Percentiles rank a stretch among this genome's conserved stretches.
phyloP scores from a whole-genome alignment of 164 flowering plant species.

The Berberis thunbergii region DNA sequence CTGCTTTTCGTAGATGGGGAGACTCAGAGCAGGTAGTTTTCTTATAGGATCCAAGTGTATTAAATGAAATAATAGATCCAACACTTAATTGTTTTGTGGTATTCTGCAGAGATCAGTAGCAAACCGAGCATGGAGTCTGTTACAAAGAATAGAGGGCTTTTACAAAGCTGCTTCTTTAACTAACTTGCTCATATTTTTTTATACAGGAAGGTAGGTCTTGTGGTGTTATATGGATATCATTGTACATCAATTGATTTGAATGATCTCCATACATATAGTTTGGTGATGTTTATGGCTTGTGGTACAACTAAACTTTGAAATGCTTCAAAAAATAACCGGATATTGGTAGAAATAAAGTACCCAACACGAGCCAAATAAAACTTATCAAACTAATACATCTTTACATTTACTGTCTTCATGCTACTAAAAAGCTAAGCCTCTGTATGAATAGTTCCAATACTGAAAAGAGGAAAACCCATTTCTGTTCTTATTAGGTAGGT shows the following conservation, averaged over 20 bases:
- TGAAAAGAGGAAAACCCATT: too few relatives aligned
- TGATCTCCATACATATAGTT: background rate
- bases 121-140: conserved; percentile 68
- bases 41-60: background rate
- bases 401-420: too few relatives aligned
- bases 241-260: background rate
- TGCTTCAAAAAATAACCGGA: too few relatives aligned
- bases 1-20: conserved; percentile 98
- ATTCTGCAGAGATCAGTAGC: conserved; percentile 63
- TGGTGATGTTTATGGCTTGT: too few relatives aligned
- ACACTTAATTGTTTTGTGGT: conserved; percentile 12
- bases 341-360: too few relatives aligned
- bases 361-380: too few relatives aligned
- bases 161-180: conserved; percentile 87
- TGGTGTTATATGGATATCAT: background rate
- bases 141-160: conserved; percentile 74
- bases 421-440: too few relatives aligned
- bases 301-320: too few relatives aligned
- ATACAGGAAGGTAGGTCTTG: conserved; percentile 64
- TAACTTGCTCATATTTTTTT: conserved; percentile 81
- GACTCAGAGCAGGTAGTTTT: conserved; percentile 24
- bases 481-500: too few relatives aligned
- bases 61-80: background rate
- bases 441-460: too few relatives aligned
- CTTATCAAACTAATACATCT: too few relatives aligned